These are phyloP conservation scores for Tremella fuciformis DNA, from an alignment of 768 basidiomycete species.

Conservation along the genomic window DNA sequence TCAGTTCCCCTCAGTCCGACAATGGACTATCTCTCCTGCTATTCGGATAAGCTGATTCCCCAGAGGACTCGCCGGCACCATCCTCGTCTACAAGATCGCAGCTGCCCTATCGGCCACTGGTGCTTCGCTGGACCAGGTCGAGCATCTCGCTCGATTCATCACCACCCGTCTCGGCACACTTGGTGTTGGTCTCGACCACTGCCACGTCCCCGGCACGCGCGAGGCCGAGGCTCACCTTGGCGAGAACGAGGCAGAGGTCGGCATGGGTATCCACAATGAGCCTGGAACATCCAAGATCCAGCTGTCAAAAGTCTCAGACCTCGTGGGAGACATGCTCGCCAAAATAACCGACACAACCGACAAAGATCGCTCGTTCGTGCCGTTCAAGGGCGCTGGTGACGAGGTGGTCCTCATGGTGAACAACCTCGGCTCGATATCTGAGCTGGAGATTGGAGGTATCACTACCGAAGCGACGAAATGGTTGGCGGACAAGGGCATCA, in stretches of 20 bases:
- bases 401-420: constrained; percentile 58
- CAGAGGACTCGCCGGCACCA: constrained; percentile 53
- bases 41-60: neutral
- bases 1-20: constrained; percentile 16
- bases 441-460: constrained; percentile 49
- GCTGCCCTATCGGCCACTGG: constrained; percentile 51
- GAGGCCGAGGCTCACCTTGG: constrained; percentile 48
- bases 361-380: constrained; percentile 52
- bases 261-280: constrained; percentile 55
- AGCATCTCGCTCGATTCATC: constrained; percentile 46
- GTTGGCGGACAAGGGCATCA: constrained; percentile 53
- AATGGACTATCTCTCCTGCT: neutral
- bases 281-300: constrained; percentile 51
- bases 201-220: constrained; percentile 53
- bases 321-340: constrained; percentile 51
- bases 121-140: constrained; percentile 49
- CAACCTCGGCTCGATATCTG: constrained; percentile 50
- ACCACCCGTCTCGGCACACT: constrained; percentile 49
- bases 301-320: constrained; percentile 38
- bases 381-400: constrained; percentile 60
- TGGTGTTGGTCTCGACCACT: constrained; percentile 54
- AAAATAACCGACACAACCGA: constrained; percentile 51
- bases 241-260: constrained; percentile 52
- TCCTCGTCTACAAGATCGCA: constrained; percentile 54
- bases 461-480: constrained; percentile 41